Evolutionary conservation across 495 filamentous ascomycete species (phyloP).

Genomic region (Penicillium desertorum): DNA sequence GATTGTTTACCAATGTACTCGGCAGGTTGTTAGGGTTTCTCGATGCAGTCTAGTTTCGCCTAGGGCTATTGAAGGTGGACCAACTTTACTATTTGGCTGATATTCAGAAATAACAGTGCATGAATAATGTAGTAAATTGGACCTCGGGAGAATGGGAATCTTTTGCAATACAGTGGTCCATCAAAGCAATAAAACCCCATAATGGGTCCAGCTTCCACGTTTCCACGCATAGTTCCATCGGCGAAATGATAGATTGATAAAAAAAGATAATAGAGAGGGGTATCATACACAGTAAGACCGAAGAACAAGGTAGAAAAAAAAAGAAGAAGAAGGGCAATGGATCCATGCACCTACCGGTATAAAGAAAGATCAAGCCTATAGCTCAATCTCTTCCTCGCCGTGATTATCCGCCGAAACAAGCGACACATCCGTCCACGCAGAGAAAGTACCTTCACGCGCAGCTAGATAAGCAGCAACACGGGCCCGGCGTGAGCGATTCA

Average conservation of each 20-base stretch:
- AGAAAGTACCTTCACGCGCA: constrained; percentile 36
- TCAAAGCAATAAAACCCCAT: background rate
- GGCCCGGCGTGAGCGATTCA: constrained; percentile 3
- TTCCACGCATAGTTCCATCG: background rate
- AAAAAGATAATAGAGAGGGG: background rate
- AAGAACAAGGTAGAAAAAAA: background rate
- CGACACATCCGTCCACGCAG: constrained; percentile 45
- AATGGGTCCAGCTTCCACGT: background rate
- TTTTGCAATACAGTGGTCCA: background rate
- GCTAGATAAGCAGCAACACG: constrained; percentile 40
- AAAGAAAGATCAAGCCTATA: constrained; percentile 28
- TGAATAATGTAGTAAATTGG: too few relatives aligned
- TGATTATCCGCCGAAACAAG: constrained; percentile 52
- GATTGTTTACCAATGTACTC: background rate
- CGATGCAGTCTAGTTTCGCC: background rate
- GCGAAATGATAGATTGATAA: background rate
- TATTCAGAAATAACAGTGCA: too few relatives aligned
- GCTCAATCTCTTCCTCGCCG: constrained; percentile 48
- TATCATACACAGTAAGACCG: background rate
- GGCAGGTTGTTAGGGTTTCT: background rate
- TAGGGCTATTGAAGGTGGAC: background rate
- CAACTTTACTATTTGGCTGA: background rate
- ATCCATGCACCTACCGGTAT: background rate
- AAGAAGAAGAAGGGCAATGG: background rate
- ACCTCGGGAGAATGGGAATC: too few relatives aligned